A percentile compares a stretch with the other conserved stretches of the same genome.
These are phyloP conservation scores for Serendipita vermifera DNA, from an alignment of 768 basidiomycete species.

Conservation along the genomic window DNA sequence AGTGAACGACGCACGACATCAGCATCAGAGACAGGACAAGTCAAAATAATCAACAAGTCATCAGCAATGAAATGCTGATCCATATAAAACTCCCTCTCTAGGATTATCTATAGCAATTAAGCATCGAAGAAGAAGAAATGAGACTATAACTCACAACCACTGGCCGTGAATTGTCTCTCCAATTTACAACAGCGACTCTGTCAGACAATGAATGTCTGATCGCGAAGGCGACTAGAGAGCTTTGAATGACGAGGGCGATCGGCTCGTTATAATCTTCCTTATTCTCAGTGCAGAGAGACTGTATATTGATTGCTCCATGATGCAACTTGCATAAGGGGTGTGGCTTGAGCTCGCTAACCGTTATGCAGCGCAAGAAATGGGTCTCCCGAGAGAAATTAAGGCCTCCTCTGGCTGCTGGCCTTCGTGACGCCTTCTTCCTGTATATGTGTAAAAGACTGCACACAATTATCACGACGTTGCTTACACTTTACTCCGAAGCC, in stretches of 20 bases:
- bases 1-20: background rate
- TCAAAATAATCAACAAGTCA: background rate
- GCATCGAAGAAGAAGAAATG: background rate
- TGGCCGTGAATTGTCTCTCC: background rate
- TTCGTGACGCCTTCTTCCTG: slow-evolving; percentile 2
- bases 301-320: slow-evolving; percentile 1
- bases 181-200: slow-evolving; percentile 1
- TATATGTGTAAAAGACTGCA: too few species aligned
- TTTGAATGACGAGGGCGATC: background rate
- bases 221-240: background rate
- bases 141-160: background rate
- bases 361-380: background rate
- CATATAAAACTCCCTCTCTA: slow-evolving; percentile 1
- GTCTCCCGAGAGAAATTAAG: slow-evolving; percentile 6
- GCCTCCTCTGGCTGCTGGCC: background rate
- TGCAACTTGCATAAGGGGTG: background rate
- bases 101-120: slow-evolving; percentile 1
- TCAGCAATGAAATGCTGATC: slow-evolving; percentile 1
- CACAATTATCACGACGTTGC: background rate
- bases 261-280: background rate
- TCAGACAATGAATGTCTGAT: background rate
- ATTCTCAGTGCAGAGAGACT: background rate
- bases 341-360: slow-evolving; percentile 4
- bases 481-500: slow-evolving; percentile 9
- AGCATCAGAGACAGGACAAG: slow-evolving; percentile 1